These are phyloP conservation scores for Pulveroboletus sp. DNA, from an alignment of 768 basidiomycete species.

Conservation along the genomic window DNA sequence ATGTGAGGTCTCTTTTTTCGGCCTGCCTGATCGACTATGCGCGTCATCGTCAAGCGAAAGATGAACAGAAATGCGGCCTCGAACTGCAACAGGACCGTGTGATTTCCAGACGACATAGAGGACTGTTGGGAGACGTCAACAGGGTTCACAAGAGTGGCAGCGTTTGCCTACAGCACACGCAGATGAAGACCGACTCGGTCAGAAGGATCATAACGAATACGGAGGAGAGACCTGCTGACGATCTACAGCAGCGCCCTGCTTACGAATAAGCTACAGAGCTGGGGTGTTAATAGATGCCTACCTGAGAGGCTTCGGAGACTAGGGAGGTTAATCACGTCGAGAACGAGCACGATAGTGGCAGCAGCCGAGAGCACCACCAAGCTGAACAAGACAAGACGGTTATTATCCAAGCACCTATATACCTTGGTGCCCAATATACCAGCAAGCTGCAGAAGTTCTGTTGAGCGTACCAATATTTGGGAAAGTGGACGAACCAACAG, in stretches of 20 bases:
- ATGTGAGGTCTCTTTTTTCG: slow-evolving; percentile 1
- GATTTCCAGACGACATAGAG: slow-evolving; percentile 55
- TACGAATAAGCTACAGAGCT: background rate
- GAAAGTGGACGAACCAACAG: slow-evolving; percentile 34
- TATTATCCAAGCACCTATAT: slow-evolving; percentile 61
- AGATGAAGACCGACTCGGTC: slow-evolving; percentile 55
- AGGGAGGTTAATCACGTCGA: slow-evolving; percentile 40
- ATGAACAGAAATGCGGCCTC: slow-evolving; percentile 54
- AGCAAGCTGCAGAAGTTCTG: slow-evolving; percentile 41
- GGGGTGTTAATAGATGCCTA: slow-evolving; percentile 13
- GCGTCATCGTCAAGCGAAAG: slow-evolving; percentile 42
- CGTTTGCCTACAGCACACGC: slow-evolving; percentile 51
- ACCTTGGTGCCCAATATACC: slow-evolving; percentile 66
- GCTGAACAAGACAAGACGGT: slow-evolving; percentile 47
- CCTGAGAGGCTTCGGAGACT: slow-evolving; percentile 49
- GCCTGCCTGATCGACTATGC: slow-evolving; percentile 16
- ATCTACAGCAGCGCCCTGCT: slow-evolving; percentile 48
- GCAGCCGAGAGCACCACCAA: slow-evolving; percentile 43
- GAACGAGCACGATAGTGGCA: slow-evolving; percentile 38
- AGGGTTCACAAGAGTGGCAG: background rate
- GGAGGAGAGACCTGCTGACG: slow-evolving; percentile 30
- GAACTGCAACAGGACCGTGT: slow-evolving; percentile 45
- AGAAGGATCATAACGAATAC: slow-evolving; percentile 49
- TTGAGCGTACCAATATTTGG: background rate
- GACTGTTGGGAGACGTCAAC: slow-evolving; percentile 36